These are phyloP conservation scores for Candida tallmaniae DNA, from an alignment of 805 yeast genomes.

Conservation along the genomic window DNA sequence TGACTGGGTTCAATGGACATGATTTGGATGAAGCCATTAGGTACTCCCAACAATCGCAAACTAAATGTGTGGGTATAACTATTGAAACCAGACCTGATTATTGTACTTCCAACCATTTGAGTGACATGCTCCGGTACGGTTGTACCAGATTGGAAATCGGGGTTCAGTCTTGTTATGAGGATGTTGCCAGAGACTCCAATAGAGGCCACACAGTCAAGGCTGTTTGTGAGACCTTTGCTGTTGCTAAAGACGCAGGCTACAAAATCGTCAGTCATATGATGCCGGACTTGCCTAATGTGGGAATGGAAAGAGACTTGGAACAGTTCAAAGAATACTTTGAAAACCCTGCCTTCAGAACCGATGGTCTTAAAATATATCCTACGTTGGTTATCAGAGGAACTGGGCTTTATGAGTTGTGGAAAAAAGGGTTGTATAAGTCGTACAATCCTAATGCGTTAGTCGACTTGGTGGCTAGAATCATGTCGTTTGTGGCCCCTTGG, in stretches of 20 bases:
- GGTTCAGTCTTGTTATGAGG: conserved; percentile 95
- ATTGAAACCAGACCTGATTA: conserved; percentile 98
- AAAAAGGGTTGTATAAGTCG: conserved; percentile 88
- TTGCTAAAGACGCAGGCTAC: conserved; percentile 97
- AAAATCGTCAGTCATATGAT: conserved; percentile 98
- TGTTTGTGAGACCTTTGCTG: conserved; percentile 91
- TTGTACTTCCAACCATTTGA: conserved; percentile 91
- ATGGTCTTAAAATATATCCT: conserved; percentile 92
- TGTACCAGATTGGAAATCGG: conserved; percentile 97
- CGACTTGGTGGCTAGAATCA: conserved; percentile 90
- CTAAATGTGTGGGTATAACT: conserved; percentile 97
- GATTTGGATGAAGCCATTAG: conserved; percentile 86
- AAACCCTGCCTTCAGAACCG: conserved; percentile 94
- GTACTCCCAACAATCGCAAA: conserved; percentile 88
- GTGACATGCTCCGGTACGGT: conserved; percentile 94
- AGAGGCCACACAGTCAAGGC: conserved; percentile 97
- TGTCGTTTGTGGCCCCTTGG: conserved; percentile 99
- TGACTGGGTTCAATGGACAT: conserved; percentile 85
- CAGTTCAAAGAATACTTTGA: conserved; percentile 96
- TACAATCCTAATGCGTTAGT: conserved; percentile 92
- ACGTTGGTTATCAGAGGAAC: conserved; percentile 97
- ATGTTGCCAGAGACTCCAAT: conserved; percentile 96
- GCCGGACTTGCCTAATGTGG: conserved; percentile 99
- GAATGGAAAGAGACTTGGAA: conserved; percentile 95
- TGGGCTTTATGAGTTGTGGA: conserved; percentile 96